Base-by-base conservation (phyloP, 164 flowering plant species). In the Magnolia officinalis region DNA sequence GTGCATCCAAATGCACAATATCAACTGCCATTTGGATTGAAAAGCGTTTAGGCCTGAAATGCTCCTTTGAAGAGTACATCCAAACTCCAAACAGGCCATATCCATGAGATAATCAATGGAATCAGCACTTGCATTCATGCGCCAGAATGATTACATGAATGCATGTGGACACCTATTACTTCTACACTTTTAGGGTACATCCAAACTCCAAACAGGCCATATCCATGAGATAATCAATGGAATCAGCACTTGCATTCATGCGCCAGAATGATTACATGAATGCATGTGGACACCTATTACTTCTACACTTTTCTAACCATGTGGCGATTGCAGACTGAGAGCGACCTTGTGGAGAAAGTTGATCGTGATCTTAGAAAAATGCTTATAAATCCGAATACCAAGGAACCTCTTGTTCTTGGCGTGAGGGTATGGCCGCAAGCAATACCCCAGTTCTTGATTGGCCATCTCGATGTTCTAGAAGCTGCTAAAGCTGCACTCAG, bases 371-470 rank as follows among this genome's bases (percentile, higher is more conserved):
- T 96, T 70, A 87, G 97, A 75, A 94, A 87, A 83, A 90, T 92
- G 86, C 95, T 96, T 2, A 86, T 92, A 83, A 90, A 88, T 20
- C 81, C 87, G n/a, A 82, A 80, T 80, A 91, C 98, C 19, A 84
- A 83, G 80, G 98, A 89, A 59, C 95, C 95, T 51, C 78, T 88
- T 67, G 86, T 82, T 69, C 79, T 94, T 75, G 97, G 96, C 37
- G 98, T 91, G 71, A 87, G 90, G 78, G 88, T 92, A 70, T 94
- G 99, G 99, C 94, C 94, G 10, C 92, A 87, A 80, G 98, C 98
- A 71, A 96, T 96, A 72, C 99, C 99, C 31, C 99, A 92, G 78
- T 96, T 94, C 86, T 75, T 88, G 84, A 67, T 92, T 69, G 97
- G 99, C 50, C 99, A 96, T 83, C 79, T 94, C 20, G 98, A 91